These are phyloP conservation scores for Porogramme epimiltina DNA, from an alignment of 1,284 basidiomycete species.

Conservation along the genomic window DNA sequence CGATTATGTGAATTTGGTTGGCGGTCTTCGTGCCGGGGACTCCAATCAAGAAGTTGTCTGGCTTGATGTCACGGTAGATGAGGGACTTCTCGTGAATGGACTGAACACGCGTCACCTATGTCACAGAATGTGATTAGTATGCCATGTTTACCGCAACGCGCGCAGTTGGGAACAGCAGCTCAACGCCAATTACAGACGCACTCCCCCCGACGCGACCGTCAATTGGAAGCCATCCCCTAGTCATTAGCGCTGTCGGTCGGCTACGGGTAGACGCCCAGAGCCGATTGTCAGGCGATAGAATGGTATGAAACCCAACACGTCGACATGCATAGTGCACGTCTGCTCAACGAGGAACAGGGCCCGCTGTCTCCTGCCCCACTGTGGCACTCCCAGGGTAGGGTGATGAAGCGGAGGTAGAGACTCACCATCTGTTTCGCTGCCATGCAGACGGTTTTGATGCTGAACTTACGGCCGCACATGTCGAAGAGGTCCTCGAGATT, in stretches of 20 bases:
- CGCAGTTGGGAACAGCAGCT: neutral
- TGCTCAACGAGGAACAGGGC: slow-evolving; percentile 2
- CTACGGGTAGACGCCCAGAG: slow-evolving; percentile 12
- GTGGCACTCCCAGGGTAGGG: neutral
- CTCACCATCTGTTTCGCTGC: slow-evolving; percentile 97
- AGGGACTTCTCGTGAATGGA: slow-evolving; percentile 98
- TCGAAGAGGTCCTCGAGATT: slow-evolving; percentile 97
- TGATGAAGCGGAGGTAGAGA: slow-evolving; percentile 9
- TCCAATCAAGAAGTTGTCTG: slow-evolving; percentile 98
- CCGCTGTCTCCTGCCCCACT: neutral
- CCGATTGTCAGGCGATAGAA: slow-evolving; percentile 13
- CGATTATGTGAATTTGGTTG: slow-evolving; percentile 91
- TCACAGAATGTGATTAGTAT: neutral
- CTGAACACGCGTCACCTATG: slow-evolving; percentile 93
- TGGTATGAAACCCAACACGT: slow-evolving; percentile 9
- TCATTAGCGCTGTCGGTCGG: slow-evolving; percentile 10
- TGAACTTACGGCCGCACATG: slow-evolving; percentile 98
- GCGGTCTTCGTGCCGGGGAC: slow-evolving; percentile 91
- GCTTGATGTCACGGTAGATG: slow-evolving; percentile 99
- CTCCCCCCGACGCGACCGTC: no score
- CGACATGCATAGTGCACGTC: slow-evolving; percentile 8
- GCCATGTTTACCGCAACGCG: neutral
- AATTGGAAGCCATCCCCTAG: no score
- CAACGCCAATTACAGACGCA: no score
- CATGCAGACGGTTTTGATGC: slow-evolving; percentile 98